Percentiles rank a stretch among this genome's conserved stretches.
Conservation (phyloP, 495 filamentous ascomycete species). For the Lophiostoma macrostomum region DNA sequence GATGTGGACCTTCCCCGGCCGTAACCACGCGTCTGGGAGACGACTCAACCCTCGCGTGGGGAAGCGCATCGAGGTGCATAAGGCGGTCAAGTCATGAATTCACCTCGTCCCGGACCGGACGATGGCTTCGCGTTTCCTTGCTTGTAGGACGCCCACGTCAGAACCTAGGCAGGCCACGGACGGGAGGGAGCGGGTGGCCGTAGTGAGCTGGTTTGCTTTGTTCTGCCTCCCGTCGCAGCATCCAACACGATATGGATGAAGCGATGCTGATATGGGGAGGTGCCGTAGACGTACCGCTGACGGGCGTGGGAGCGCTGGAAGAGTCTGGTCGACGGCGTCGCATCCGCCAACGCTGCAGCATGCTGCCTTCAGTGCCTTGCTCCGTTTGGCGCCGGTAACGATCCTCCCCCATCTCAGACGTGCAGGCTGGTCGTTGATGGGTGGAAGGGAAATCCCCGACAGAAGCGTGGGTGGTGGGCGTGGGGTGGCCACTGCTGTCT, state of each 20-base stretch:
- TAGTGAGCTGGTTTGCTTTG: neutral
- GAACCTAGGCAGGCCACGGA: neutral
- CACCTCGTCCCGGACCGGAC: neutral
- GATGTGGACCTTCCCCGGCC: slow-evolving; percentile 16
- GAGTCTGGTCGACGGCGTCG: no score
- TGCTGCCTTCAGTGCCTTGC: slow-evolving; percentile 1
- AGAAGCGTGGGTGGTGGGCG: slow-evolving; percentile 20
- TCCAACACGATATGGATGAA: no score
- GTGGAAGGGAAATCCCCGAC: slow-evolving; percentile 14
- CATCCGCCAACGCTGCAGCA: neutral
- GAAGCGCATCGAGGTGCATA: slow-evolving; percentile 26
- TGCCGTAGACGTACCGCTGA: no score
- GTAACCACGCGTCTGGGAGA: slow-evolving; percentile 24
- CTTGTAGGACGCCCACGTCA: slow-evolving; percentile 8
- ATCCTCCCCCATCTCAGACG: slow-evolving; percentile 6
- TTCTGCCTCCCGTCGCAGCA: no score
- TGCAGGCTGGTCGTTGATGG: slow-evolving; percentile 20
- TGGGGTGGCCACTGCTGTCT: slow-evolving; percentile 23
- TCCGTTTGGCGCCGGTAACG: neutral
- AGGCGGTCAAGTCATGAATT: slow-evolving; percentile 25
- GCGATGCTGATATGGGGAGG: no score
- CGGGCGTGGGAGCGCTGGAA: no score
- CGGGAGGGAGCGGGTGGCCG: neutral
- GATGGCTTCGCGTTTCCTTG: neutral
- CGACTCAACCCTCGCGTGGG: slow-evolving; percentile 28